These are phyloP conservation scores for Scleromitrula shiraiana DNA, from an alignment of 2,329 filamentous ascomycete species.

Conservation along the genomic window DNA sequence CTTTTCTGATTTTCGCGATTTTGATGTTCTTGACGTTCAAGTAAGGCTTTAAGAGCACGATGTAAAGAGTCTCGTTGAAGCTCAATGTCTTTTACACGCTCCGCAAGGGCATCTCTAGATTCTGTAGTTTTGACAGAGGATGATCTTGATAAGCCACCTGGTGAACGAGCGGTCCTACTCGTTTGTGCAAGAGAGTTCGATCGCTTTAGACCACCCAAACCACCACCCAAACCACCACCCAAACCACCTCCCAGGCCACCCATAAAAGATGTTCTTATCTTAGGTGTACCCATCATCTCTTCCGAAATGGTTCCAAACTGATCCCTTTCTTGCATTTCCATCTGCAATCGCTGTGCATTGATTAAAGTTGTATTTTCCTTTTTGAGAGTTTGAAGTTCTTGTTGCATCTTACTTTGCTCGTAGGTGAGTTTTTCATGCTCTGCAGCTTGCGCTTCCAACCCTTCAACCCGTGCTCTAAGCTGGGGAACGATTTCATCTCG, in stretches of 20 bases:
- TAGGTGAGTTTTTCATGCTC: conserved; percentile 68
- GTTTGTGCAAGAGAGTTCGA: conserved; percentile 56
- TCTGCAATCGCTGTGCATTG: conserved; percentile 40
- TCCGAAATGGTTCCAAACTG: conserved; percentile 54
- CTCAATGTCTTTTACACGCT: conserved; percentile 86
- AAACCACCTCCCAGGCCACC: not conserved
- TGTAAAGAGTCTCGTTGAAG: conserved; percentile 90
- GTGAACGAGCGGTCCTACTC: conserved; percentile 21
- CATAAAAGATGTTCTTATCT: conserved; percentile 12
- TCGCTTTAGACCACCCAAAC: conserved; percentile 42
- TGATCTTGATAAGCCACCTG: conserved; percentile 48
- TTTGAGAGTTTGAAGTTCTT: conserved; percentile 68
- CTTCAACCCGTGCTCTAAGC: conserved; percentile 66
- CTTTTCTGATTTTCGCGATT: conserved; percentile 77
- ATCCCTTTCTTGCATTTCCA: conserved; percentile 36
- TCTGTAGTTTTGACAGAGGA: conserved; percentile 39
- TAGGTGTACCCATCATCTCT: conserved; percentile 36
- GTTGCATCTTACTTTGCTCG: conserved; percentile 77
- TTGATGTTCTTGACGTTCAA: conserved; percentile 79
- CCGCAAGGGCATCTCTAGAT: conserved; percentile 60
- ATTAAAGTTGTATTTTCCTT: conserved; percentile 50
- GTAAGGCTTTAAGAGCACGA: conserved; percentile 72
- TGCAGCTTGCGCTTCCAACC: conserved; percentile 65
- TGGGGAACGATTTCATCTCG: conserved; percentile 81
- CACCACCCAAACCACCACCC: conserved; percentile 21